phyloP scores from a whole-genome alignment of 1,284 basidiomycete genomes.

The Limonomyces culmigenus region DNA sequence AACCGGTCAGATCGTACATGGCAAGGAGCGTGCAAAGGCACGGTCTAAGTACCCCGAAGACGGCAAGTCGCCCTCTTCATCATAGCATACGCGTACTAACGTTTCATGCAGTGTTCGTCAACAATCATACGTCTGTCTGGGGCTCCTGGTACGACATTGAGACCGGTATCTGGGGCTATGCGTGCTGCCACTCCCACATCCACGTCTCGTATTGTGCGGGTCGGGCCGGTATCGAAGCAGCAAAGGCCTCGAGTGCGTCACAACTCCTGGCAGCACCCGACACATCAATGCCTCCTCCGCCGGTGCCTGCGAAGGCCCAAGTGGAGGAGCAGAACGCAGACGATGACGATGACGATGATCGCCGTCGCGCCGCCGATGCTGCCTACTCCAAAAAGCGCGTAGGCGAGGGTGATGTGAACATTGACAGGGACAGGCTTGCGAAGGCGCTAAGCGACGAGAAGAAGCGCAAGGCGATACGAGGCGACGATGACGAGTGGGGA shows the following conservation, averaged over 20 bases:
- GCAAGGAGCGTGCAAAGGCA: slow-evolving; percentile 73
- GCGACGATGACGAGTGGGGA: slow-evolving; percentile 39
- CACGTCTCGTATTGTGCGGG: slow-evolving; percentile 92
- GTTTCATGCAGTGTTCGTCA: slow-evolving; percentile 50
- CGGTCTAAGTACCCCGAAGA: slow-evolving; percentile 92
- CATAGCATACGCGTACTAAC: slow-evolving; percentile 3
- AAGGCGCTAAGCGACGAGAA: slow-evolving; percentile 65
- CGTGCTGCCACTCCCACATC: slow-evolving; percentile 81
- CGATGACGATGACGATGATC: slow-evolving; percentile 15
- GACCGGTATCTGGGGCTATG: slow-evolving; percentile 77
- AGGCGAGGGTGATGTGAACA: slow-evolving; percentile 57
- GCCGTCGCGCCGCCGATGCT: slow-evolving; percentile 31
- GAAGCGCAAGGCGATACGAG: slow-evolving; percentile 48
- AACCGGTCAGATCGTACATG: slow-evolving; percentile 82
- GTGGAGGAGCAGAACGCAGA: slow-evolving; percentile 8
- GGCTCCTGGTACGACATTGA: slow-evolving; percentile 83
- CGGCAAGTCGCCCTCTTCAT: slow-evolving; percentile 34
- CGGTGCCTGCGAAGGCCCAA: slow-evolving; percentile 8
- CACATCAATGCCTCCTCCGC: slow-evolving; percentile 1
- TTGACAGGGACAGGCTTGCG: slow-evolving; percentile 54
- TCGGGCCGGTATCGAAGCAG: slow-evolving; percentile 70
- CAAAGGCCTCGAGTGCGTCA: slow-evolving; percentile 50
- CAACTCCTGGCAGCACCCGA: slow-evolving; percentile 30
- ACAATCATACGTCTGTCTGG: slow-evolving; percentile 92
- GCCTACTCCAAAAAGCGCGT: slow-evolving; percentile 52